These are phyloP conservation scores for Citrullus amarus DNA, from an alignment of 306 rosid species.

Conservation along the genomic window DNA sequence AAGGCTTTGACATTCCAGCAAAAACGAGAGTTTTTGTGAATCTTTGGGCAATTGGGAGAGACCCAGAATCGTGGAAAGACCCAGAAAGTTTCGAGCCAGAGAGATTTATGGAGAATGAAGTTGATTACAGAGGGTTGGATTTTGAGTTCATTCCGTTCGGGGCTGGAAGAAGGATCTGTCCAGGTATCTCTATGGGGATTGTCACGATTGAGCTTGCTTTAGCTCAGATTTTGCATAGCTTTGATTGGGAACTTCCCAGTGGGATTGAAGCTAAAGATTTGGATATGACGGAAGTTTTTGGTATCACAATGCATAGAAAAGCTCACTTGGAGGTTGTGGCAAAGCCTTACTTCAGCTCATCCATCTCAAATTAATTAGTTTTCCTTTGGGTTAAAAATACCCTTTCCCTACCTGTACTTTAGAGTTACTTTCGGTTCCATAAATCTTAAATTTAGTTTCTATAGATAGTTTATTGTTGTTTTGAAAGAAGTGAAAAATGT, in stretches of 20 bases:
- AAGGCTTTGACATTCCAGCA: conserved; percentile 15
- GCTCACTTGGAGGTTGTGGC: neutral
- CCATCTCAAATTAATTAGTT: neutral
- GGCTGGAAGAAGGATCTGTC: conserved; percentile 33
- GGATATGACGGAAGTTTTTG: conserved; percentile 25
- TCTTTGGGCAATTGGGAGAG: conserved; percentile 26
- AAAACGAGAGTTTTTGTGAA: conserved; percentile 19
- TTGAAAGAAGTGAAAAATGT: too few relatives aligned
- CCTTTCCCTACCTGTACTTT: too few relatives aligned
- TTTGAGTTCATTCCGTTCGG: conserved; percentile 27
- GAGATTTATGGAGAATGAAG: conserved; percentile 9
- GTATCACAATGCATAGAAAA: neutral
- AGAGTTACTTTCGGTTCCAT: too few relatives aligned
- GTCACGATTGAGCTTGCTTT: conserved; percentile 23
- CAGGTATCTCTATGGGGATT: conserved; percentile 16
- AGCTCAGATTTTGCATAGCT: conserved; percentile 24
- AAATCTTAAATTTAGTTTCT: too few relatives aligned
- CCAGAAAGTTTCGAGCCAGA: conserved; percentile 20
- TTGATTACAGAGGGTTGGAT: neutral
- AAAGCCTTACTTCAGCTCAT: neutral
- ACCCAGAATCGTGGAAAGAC: conserved; percentile 22
- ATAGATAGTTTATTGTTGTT: too few relatives aligned
- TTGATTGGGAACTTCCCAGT: conserved; percentile 26
- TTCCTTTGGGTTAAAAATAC: too few relatives aligned
- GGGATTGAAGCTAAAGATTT: conserved; percentile 16